Evolutionary conservation across 805 yeast genomes (phyloP), one percentile per base, ranked within the genome.

Genomic region (Metschnikowia peoriensis): DNA sequence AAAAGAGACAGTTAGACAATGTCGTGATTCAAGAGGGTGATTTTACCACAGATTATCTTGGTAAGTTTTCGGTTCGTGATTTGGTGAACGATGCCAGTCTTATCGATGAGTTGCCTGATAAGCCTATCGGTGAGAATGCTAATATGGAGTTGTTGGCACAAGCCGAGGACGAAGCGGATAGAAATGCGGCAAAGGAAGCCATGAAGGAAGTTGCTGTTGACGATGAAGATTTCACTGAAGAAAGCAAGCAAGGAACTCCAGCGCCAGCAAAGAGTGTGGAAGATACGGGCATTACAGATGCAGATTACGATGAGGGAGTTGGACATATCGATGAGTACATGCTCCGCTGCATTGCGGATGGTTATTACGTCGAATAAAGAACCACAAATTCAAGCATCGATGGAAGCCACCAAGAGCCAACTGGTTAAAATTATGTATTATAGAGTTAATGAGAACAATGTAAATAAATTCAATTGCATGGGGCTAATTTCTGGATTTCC

Each of bases 1-100:
- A 93, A 69, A 93, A 93, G 77, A 79, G 96, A 63, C 91, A 91
- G 62, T 79, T 93, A 61, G 98, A 93, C 70, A 89, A 90, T 67
- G 96, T 93, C 35, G 93, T 93, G 50, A 94, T 94, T 61, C 98
- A 94, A 72, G 97, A 92, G 49, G 99, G 99, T 67, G 98, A 93
- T 61, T 94, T 94, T 71, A 94, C 98, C 0, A 96, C 99, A 0
- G 99, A 96, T 67, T 94, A 92, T 67, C 88, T 96, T 66, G 87
- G 91, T 32, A 89, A 89, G 64, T 75, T 92, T 48, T 88, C 97
- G 0, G 93, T 92, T 6, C 80, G 84, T 54, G 98, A 93, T 66
- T 72, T 93, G 56, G 80, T 93, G 2, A 96, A 96, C 29, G 86
- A 83, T 50, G 77, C 78, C 5, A 72, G 70, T 12, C 70, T 49